These are phyloP conservation scores for Boechera divaricarpa DNA, from an alignment of 345 rosid species.

Conservation along the genomic window DNA sequence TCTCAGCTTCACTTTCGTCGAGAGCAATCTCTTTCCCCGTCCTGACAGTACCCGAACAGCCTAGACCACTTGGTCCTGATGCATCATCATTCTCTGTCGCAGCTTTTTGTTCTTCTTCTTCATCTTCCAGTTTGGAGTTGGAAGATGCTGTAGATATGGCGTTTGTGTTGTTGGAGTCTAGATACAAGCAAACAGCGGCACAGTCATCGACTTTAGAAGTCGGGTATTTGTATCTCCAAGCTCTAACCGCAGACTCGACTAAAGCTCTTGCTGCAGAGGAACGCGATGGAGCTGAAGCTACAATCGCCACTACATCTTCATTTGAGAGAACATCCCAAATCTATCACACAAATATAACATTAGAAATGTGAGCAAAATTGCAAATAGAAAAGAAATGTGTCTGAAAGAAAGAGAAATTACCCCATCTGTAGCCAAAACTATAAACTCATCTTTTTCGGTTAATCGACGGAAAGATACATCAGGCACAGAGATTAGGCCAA, in stretches of 20 bases:
- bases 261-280: constrained; percentile 77
- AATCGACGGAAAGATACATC: constrained; percentile 71
- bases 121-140: constrained; percentile 46
- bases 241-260: constrained; percentile 85
- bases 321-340: constrained; percentile 98
- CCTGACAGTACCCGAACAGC: constrained; percentile 51
- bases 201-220: constrained; percentile 96
- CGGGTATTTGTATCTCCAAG: constrained; percentile 94
- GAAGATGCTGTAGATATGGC: constrained; percentile 53
- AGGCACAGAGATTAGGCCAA: constrained; percentile 96
- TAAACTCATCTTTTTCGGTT: constrained; percentile 79
- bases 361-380: constrained; percentile 1
- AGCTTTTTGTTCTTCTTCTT: constrained; percentile 44
- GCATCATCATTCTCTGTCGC: constrained; percentile 43
- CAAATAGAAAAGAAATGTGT: constrained; percentile 1
- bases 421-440: constrained; percentile 98
- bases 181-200: constrained; percentile 94
- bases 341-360: constrained; percentile 46
- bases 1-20: constrained; percentile 54
- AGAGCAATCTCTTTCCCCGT: constrained; percentile 48
- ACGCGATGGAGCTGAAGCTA: constrained; percentile 74
- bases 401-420: constrained; percentile 41
- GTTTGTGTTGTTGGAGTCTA: constrained; percentile 52
- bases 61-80: constrained; percentile 42
- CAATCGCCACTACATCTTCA: constrained; percentile 79